A percentile compares a stretch with the other conserved stretches of the same genome.
Evolutionary conservation across 257 asterid genomes (phyloP).

Genomic region (Salvia miltiorrhiza): DNA sequence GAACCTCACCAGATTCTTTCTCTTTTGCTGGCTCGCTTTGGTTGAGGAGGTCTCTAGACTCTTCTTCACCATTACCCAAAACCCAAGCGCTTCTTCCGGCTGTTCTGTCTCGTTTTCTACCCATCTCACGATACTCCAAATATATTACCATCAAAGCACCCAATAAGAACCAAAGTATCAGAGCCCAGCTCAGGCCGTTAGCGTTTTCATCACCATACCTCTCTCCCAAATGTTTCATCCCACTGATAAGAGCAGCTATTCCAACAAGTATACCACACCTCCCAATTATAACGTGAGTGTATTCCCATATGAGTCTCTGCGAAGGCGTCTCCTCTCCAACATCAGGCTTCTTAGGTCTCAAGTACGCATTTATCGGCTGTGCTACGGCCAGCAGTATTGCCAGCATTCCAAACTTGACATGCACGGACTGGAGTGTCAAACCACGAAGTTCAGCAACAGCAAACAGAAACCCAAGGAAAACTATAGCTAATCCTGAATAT

Average conservation of each 20-base stretch:
- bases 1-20: constrained; percentile 66
- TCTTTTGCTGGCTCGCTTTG: constrained; percentile 37
- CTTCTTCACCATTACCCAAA: constrained; percentile 75
- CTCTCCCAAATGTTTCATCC: constrained; percentile 92
- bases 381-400: constrained; percentile 68
- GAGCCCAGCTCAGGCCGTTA: constrained; percentile 77
- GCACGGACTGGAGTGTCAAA: constrained; percentile 55
- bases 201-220: constrained; percentile 74
- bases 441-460: constrained; percentile 98
- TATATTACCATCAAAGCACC: constrained; percentile 56
- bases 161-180: constrained; percentile 73
- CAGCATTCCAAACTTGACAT: constrained; percentile 82
- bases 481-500: constrained; percentile 86
- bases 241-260: constrained; percentile 72
- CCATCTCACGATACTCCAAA: constrained; percentile 68
- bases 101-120: constrained; percentile 42
- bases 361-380: constrained; percentile 81
- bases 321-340: constrained; percentile 48
- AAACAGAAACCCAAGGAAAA: constrained; percentile 89
- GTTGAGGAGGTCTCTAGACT: constrained; percentile 64
- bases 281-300: constrained; percentile 63
- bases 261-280: constrained; percentile 76
- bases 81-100: constrained; percentile 80
- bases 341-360: constrained; percentile 76
- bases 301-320: constrained; percentile 68